Evolutionary conservation across 129 eudicot genomes (phyloP), one percentile per base, ranked within the genome.

Genomic region (Silybum marianum): DNA sequence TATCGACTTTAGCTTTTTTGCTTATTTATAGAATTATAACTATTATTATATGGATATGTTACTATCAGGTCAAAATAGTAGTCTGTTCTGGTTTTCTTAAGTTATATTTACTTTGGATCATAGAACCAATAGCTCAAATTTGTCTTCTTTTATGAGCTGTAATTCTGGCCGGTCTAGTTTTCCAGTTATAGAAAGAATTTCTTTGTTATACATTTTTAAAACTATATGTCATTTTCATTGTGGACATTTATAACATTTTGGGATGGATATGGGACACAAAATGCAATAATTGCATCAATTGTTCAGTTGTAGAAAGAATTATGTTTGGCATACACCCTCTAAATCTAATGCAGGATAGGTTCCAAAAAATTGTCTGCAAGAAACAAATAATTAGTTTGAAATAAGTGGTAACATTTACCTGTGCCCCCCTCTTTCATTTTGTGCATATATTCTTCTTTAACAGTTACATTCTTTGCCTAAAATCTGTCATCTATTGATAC

Each of bases 91-190:
- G 28, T n/a, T 13, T 19, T 63, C 28, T 62, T 63, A 22, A 63
- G 69, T 7, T 63, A 2, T 7, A 7, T 63, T 22, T 7, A 3
- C 7, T 7, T 19, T 23, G 69, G 69, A 63, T n/a, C n/a, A n/a
- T 63, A 65, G 69, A 65, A 18, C 19, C 66, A 12, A 68, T 26
- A 68, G 68, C 72, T 32, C 54, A 76, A 34, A 76, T 22, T 34
- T 75, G 71, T 54, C 48, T 75, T 75, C 71, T 26, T 48, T 32
- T 44, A 30, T 24, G 21, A 39, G 62, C 62, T 72, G 11, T 72
- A 40, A 40, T 36, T 44, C 10, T 23, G 8, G 63, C 77, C 0
- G n/a, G 21, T 40, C 22, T 18, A 16, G 63, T 54, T 16, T 19
- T 62, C 26, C 13, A 14, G 69, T 62, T 19, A 22, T 63, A 63